Conservation (phyloP, 106 monocot genomes). For the Dendrobium officinale region DNA sequence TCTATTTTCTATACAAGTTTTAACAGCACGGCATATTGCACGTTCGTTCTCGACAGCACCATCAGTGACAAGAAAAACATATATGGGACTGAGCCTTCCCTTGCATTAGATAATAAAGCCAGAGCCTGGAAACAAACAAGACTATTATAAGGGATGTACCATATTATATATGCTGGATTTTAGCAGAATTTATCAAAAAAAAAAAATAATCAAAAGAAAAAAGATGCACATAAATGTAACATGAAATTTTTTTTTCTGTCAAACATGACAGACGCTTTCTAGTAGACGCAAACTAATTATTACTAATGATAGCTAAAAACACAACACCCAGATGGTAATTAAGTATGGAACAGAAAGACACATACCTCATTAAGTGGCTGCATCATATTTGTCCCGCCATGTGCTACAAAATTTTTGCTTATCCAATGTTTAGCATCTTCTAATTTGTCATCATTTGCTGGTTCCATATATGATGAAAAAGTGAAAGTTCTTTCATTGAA, state of each 20-base stretch:
- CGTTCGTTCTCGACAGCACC: constrained; percentile 87
- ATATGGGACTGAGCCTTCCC: constrained; percentile 40
- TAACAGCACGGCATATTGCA: constrained; percentile 49
- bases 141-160: not conserved
- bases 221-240: not conserved
- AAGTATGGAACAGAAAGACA: not conserved
- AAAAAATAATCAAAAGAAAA: not conserved
- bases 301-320: not conserved
- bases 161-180: not conserved
- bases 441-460: constrained; percentile 48
- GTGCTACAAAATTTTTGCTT: constrained; percentile 52
- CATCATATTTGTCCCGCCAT: constrained; percentile 66
- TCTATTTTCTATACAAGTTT: constrained; percentile 25
- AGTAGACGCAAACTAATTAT: not conserved
- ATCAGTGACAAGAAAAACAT: constrained; percentile 89
- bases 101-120: constrained; percentile 37
- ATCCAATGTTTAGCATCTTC: constrained; percentile 69
- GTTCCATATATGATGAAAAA: constrained; percentile 69
- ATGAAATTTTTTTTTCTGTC: not conserved
- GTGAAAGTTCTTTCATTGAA: constrained; percentile 57
- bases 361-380: constrained; percentile 75
- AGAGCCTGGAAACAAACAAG: constrained; percentile 42
- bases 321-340: not conserved
- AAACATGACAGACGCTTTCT: not conserved
- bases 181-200: not conserved